Evolutionary conservation across 2,329 filamentous ascomycete species (phyloP).

Genomic region (Gremmenia infestans): DNA sequence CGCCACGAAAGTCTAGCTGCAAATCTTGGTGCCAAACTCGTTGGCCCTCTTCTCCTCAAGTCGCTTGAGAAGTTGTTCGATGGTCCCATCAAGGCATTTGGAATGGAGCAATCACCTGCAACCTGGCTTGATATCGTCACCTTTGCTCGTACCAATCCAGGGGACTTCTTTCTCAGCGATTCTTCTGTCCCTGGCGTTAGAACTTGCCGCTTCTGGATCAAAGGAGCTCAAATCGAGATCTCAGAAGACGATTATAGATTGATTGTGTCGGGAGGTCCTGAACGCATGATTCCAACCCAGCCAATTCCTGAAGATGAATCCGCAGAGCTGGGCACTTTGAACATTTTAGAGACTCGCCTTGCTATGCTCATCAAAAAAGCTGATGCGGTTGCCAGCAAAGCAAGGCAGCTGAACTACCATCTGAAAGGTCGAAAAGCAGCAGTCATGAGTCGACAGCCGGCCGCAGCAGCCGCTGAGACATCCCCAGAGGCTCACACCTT

Average conservation of each 20-base stretch:
- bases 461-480: constrained; percentile 8
- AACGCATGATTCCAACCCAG: constrained; percentile 75
- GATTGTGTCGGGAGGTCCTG: constrained; percentile 75
- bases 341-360: constrained; percentile 76
- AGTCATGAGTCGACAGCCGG: constrained; percentile 58
- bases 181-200: constrained; percentile 58
- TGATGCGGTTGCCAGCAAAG: constrained; percentile 66
- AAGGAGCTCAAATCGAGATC: constrained; percentile 78
- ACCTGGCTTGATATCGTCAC: constrained; percentile 84
- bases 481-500: constrained; percentile 11
- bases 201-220: constrained; percentile 77
- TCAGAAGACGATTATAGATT: constrained; percentile 82
- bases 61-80: constrained; percentile 85
- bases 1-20: constrained; percentile 83
- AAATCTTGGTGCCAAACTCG: constrained; percentile 76
- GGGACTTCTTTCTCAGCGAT: constrained; percentile 69
- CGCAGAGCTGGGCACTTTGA: constrained; percentile 76
- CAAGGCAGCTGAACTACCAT: constrained; percentile 76
- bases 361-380: constrained; percentile 74
- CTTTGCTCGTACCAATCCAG: constrained; percentile 74
- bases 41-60: constrained; percentile 77
- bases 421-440: constrained; percentile 69
- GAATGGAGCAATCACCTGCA: constrained; percentile 57
- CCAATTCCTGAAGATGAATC: constrained; percentile 82
- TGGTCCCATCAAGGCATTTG: constrained; percentile 59